Conservation (phyloP, 2,329 filamentous ascomycete species). For the Exophiala bonariae region DNA sequence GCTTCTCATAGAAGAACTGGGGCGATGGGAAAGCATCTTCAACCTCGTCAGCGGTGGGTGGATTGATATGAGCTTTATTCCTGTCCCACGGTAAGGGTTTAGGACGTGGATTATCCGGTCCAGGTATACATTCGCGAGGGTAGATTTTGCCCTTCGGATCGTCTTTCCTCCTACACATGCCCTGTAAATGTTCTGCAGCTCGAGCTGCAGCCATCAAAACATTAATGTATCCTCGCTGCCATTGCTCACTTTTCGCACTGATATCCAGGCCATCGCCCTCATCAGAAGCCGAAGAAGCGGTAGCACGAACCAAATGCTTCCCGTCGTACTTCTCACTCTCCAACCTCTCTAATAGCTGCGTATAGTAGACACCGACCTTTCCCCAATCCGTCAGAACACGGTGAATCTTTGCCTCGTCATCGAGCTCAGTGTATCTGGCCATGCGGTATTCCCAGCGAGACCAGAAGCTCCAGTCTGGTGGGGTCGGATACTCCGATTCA, state of each 20-base stretch:
- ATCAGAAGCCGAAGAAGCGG: too few species aligned
- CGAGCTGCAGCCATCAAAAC: slow-evolving; percentile 74
- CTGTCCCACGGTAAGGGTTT: slow-evolving; percentile 68
- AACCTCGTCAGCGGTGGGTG: slow-evolving; percentile 75
- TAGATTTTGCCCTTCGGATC: slow-evolving; percentile 54
- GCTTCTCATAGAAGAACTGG: slow-evolving; percentile 76
- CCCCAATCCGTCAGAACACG: slow-evolving; percentile 67
- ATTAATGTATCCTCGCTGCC: slow-evolving; percentile 84
- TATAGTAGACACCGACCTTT: slow-evolving; percentile 60
- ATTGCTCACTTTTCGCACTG: slow-evolving; percentile 73
- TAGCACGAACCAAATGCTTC: slow-evolving; percentile 59
- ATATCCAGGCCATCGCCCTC: slow-evolving; percentile 59
- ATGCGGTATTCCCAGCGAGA: slow-evolving; percentile 68
- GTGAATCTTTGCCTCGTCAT: slow-evolving; percentile 51
- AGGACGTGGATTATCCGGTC: slow-evolving; percentile 80
- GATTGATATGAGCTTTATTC: slow-evolving; percentile 37
- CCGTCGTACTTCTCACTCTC: slow-evolving; percentile 72
- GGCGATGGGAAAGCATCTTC: slow-evolving; percentile 67
- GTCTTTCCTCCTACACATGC: slow-evolving; percentile 65
- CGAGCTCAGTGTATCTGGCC: slow-evolving; percentile 60
- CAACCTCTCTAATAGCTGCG: slow-evolving; percentile 62
- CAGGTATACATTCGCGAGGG: slow-evolving; percentile 71
- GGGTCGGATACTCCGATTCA: slow-evolving; percentile 76
- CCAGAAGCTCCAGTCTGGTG: slow-evolving; percentile 74
- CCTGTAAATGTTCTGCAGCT: slow-evolving; percentile 78